Evolutionary conservation across 441 rosid species (phyloP).

Genomic region (Cnidoscolus chayamansa): DNA sequence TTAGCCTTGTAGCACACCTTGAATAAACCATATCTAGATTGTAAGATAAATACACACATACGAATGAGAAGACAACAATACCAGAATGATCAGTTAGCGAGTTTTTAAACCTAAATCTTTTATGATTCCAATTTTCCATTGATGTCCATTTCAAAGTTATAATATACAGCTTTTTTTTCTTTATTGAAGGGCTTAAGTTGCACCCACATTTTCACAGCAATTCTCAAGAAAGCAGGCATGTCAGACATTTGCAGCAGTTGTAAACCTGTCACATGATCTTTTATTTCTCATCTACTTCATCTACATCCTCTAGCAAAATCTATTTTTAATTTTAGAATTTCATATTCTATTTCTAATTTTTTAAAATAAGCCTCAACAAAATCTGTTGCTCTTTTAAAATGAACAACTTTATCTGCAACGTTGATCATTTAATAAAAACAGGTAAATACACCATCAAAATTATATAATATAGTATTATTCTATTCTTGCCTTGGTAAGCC

Average conservation of each 20-base stretch:
- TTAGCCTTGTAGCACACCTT: background rate
- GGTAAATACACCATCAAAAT: background rate
- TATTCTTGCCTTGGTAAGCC: too few species aligned
- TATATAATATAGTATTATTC: too few species aligned
- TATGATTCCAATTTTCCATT: background rate
- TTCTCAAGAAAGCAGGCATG: background rate
- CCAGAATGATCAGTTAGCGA: background rate
- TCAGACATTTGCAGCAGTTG: background rate
- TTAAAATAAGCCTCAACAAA: background rate
- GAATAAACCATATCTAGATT: background rate
- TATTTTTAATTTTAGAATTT: background rate
- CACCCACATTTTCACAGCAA: background rate
- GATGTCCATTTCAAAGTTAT: background rate
- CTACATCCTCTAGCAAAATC: background rate
- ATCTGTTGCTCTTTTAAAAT: background rate
- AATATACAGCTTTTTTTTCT: background rate
- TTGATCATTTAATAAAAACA: background rate
- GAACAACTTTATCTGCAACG: background rate
- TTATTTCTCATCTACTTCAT: background rate
- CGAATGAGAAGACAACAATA: background rate
- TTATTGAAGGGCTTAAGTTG: background rate
- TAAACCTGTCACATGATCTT: background rate
- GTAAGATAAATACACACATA: background rate
- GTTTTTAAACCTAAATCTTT: background rate
- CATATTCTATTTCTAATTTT: background rate